Conservation (phyloP, 306 rosid species). For the Cercis canadensis region DNA sequence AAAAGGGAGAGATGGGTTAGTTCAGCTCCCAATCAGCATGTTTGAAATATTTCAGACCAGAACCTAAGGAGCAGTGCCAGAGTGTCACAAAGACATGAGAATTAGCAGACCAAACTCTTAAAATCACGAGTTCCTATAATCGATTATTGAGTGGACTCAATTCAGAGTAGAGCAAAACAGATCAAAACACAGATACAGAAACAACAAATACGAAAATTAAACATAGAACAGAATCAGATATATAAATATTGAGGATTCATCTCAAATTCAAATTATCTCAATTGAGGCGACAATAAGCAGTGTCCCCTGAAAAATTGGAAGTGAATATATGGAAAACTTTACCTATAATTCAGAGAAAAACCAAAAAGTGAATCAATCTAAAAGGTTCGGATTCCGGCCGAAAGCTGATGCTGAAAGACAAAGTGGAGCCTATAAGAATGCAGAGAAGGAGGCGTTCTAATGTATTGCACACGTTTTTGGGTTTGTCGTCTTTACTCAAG, state of each 20-base stretch:
- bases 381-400: conserved; percentile 34
- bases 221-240: background rate
- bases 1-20: background rate
- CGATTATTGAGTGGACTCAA: conserved; percentile 19
- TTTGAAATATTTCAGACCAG: no score
- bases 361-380: conserved; percentile 33
- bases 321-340: background rate
- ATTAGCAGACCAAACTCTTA: conserved; percentile 10
- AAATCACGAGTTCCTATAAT: conserved; percentile 25
- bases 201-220: background rate
- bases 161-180: conserved; percentile 9
- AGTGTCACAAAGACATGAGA: conserved; percentile 23
- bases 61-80: background rate
- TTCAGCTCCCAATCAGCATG: no score
- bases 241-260: background rate
- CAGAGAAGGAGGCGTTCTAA: background rate
- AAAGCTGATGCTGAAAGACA: background rate
- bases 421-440: conserved; percentile 20
- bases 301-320: background rate
- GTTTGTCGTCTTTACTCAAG: conserved; percentile 45
- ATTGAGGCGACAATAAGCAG: background rate
- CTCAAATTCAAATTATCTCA: background rate
- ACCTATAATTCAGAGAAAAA: conserved; percentile 33
- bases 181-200: conserved; percentile 24
- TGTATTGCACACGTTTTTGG: conserved; percentile 31